Conservation (phyloP, 768 basidiomycete genomes). For the Tephrocybe sp. region DNA sequence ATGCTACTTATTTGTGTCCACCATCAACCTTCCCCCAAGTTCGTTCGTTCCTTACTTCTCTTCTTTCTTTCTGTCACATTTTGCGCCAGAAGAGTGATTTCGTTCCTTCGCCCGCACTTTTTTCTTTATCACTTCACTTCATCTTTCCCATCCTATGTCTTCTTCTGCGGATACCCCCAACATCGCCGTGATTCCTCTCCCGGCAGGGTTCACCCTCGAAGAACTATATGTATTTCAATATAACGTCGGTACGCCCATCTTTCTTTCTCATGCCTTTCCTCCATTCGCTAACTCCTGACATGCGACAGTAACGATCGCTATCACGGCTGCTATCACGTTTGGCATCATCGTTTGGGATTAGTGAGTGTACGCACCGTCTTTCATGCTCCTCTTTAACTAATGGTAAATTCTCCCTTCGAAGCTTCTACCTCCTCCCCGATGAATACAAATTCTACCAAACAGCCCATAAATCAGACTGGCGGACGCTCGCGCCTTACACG, state of each 20-base stretch:
- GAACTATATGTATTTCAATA: constrained; percentile 12
- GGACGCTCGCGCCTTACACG: constrained; percentile 12
- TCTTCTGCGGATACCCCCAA: background rate
- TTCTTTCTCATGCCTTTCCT: background rate
- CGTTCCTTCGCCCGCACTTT: too few species aligned
- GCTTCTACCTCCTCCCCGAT: constrained; percentile 15
- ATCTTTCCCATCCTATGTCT: background rate
- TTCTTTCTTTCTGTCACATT: too few species aligned
- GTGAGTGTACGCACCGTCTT: background rate
- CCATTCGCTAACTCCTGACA: background rate
- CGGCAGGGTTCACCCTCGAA: constrained; percentile 14
- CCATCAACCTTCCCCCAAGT: too few species aligned
- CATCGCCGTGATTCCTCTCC: constrained; percentile 10
- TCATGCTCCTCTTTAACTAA: too few species aligned
- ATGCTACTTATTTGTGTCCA: too few species aligned
- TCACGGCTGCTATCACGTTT: constrained; percentile 16
- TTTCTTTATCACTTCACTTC: too few species aligned
- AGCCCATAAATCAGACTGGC: constrained; percentile 12
- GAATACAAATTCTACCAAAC: constrained; percentile 13
- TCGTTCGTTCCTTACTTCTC: too few species aligned
- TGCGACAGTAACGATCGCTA: constrained; percentile 10
- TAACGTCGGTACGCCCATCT: constrained; percentile 3
- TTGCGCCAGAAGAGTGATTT: too few species aligned
- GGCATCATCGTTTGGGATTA: constrained; percentile 16
- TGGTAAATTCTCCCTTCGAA: background rate